phyloP scores from a whole-genome alignment of 2,329 filamentous ascomycete species.

The Phaeosphaeriaceae sp. region DNA sequence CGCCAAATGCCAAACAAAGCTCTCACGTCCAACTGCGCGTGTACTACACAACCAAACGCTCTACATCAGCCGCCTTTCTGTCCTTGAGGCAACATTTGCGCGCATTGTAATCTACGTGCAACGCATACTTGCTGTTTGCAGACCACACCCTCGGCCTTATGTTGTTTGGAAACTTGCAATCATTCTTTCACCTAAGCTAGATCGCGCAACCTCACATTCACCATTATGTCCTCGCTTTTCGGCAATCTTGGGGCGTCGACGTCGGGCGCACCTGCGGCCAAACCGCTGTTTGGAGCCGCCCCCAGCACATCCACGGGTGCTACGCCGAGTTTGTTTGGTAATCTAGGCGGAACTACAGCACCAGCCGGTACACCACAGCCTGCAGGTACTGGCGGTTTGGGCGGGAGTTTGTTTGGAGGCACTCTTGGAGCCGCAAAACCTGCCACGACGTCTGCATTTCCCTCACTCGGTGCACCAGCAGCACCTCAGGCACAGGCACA shows the following conservation, averaged over 20 bases:
- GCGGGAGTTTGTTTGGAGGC: constrained; percentile 43
- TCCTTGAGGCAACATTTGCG: too few relatives aligned
- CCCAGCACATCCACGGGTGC: constrained; percentile 29
- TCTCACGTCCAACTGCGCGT: too few relatives aligned
- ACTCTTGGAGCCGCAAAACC: constrained; percentile 45
- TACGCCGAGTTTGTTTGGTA: constrained; percentile 38
- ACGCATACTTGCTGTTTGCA: too few relatives aligned
- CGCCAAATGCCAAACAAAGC: too few relatives aligned
- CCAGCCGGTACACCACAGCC: constrained; percentile 33
- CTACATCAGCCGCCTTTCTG: too few relatives aligned
- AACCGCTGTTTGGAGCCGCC: constrained; percentile 14
- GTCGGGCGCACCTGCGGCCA: constrained; percentile 16
- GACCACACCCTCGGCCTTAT: too few relatives aligned
- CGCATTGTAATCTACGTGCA: too few relatives aligned
- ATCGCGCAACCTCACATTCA: constrained; percentile 24
- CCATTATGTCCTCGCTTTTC: constrained; percentile 44
- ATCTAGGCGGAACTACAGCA: constrained; percentile 33
- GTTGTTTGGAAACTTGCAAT: constrained; percentile 30
- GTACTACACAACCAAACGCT: too few relatives aligned
- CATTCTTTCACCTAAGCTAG: constrained; percentile 38
- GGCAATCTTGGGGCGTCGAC: constrained; percentile 34
- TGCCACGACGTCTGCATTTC: constrained; percentile 32
- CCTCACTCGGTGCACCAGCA: constrained; percentile 30
- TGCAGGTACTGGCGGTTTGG: constrained; percentile 34
- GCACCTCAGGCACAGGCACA: constrained; percentile 32